Base-by-base conservation (phyloP, 306 rosid genomes). In the Vigna nakashimae region DNA sequence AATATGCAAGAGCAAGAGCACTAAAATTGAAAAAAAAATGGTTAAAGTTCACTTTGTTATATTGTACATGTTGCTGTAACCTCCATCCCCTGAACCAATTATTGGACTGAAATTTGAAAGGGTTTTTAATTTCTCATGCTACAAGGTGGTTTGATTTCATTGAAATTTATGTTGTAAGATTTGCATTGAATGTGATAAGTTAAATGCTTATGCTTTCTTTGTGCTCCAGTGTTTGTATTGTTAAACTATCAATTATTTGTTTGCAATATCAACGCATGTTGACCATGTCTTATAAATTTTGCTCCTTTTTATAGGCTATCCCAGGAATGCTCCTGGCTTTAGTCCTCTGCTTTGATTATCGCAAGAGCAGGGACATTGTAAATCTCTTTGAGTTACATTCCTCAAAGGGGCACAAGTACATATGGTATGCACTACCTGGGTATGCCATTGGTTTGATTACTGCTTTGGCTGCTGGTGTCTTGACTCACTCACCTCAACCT, bases 351-450 rank as follows among this genome's bases (percentile, higher is more conserved):
- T 96, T 96, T 72, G 99, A 96, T 77, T 84, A 93, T 69, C 97
- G 92, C 66, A 96, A 86, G 82, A 91, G 86, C 91, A 82, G 89
- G 75, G 91, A 90, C 71, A 74, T 90, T 18, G 88, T 92, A 38
- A 91, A 78, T 63, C 89, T 92, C 76, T 65, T 84, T 42, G 99
- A 95, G 46, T 77, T 95, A 73, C 76, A 87, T 78, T 87, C 98
- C 72, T 88, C 97, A 30, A 92, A 90, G 85, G 99, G 99, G 76
- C 97, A 95, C 85, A 95, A 92, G 70, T 92, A 95, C 86, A 96
- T 91, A 78, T 92, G 99, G 98, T 96, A 91, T 88, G 98, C 99
- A 42, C 90, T 96, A 69, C 92, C 94, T 82, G 99, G 99, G 51
- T 96, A 96, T 85, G 98, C 99, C 72, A 73, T 96, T 38, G 98